phyloP scores from a whole-genome alignment of 1,139 yeast genomes.

The Candida sp. region DNA sequence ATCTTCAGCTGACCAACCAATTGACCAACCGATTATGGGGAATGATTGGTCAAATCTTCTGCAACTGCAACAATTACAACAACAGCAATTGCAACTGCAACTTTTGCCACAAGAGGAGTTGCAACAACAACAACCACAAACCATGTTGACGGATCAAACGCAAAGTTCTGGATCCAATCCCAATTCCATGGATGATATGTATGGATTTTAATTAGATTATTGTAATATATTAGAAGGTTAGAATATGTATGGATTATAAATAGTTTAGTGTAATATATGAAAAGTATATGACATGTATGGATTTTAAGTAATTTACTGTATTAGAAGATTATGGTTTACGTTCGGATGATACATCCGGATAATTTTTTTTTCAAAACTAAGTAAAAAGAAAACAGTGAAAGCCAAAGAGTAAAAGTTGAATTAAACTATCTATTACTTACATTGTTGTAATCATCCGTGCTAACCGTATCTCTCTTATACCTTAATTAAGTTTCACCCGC shows the following conservation, averaged over 20 bases:
- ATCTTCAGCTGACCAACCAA: neutral
- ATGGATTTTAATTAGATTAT: neutral
- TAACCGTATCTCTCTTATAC: no score
- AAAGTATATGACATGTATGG: no score
- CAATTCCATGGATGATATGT: neutral
- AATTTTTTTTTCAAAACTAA: no score
- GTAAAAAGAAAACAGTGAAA: no score
- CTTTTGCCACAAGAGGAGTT: conserved; percentile 4
- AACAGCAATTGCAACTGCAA: conserved; percentile 3
- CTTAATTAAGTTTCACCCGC: no score
- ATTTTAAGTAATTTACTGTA: neutral
- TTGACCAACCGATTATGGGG: neutral
- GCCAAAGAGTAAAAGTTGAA: no score
- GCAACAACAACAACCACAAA: conserved; percentile 6
- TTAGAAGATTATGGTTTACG: neutral
- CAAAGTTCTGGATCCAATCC: neutral
- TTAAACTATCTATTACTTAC: no score
- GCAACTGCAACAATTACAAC: neutral
- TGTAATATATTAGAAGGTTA: no score
- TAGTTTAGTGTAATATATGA: no score
- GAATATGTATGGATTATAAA: no score
- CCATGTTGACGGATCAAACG: conserved; percentile 1
- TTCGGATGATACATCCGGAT: no score
- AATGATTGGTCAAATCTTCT: neutral
- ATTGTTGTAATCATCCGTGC: no score